Base-by-base conservation (phyloP, 768 basidiomycete species). In the Lentinula boryana region DNA sequence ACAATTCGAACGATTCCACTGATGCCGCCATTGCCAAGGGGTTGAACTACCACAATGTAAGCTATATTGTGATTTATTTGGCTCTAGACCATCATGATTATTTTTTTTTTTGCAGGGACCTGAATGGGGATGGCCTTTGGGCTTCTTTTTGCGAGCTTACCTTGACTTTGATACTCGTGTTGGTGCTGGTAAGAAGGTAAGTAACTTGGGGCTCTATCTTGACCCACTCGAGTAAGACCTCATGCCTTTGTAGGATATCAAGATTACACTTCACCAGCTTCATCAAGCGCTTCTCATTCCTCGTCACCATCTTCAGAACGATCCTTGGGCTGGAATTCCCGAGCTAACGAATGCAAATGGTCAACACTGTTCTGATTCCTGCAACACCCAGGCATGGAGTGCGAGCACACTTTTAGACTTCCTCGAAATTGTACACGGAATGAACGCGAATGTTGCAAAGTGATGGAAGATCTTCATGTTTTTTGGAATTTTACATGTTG, bases 381-480 rank as follows among this genome's bases (percentile, higher is more conserved):
- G 96, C 70, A 78, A 82, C 50, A 95, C 97, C 31, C 97, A 98
- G 70, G 97, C 96, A 4, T 98, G 96, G 97, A 94, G 92, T 68
- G 85, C 93, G 50, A 94, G 92, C 71, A 96, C 93, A 23, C 72
- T 98, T 64, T 77, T 98, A 31, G 95, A 97, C 75, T 91, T 95
- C 71, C 72, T 97, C 55, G 86, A 94, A 66, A 83, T 80, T 52
- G 91, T 90, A 58, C 84, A 90, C 67, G 75, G 76, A 60, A 52
- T 69, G 44, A 40, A 57, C 41, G 8, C 23, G 23, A 18, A 41
- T 13, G 23, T 13, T 7, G 15, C 27, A 43, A 44, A 56, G 6
- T 56, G 15, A 44, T 23, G 36, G 16, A 10, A 38, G 5, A 2
- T 8, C 5, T 38, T 7, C 27, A 51, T 27, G 8, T 12, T 18